phyloP scores from a whole-genome alignment of 2,329 filamentous ascomycete species.

The Sarocladiaceae sp. region DNA sequence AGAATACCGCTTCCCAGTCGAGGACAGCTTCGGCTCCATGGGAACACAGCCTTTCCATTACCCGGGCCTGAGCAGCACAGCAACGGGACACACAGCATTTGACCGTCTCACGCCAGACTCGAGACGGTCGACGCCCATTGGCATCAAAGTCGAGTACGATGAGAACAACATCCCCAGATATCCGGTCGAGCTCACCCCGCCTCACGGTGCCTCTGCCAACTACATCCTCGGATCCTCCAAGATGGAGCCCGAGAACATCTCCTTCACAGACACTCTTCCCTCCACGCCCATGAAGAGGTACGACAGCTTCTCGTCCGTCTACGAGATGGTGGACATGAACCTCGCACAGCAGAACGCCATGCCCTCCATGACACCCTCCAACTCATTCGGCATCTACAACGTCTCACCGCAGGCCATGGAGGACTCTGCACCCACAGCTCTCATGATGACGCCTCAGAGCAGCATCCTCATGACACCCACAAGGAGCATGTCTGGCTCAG shows the following conservation, averaged over 20 bases:
- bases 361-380: constrained; percentile 31
- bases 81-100: constrained; percentile 31
- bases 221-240: constrained; percentile 16
- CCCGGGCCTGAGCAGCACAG: constrained; percentile 33
- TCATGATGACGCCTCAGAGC: constrained; percentile 7
- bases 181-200: constrained; percentile 29
- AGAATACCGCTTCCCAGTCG: constrained; percentile 33
- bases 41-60: constrained; percentile 30
- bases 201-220: constrained; percentile 13
- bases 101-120: constrained; percentile 39
- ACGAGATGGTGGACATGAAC: constrained; percentile 32
- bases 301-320: constrained; percentile 28
- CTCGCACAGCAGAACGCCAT: constrained; percentile 26
- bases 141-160: constrained; percentile 31
- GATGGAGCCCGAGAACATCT: constrained; percentile 26
- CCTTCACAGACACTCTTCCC: constrained; percentile 25
- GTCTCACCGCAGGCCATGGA: constrained; percentile 28
- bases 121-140: constrained; percentile 35
- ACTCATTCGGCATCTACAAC: constrained; percentile 27
- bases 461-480: constrained; percentile 31
- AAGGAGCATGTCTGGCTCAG: constrained; percentile 32
- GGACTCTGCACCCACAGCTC: constrained; percentile 20
- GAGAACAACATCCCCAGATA: constrained; percentile 16
- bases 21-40: constrained; percentile 30
- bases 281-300: constrained; percentile 31